phyloP scores from a whole-genome alignment of 768 basidiomycete genomes.

The Amanita muscaria region DNA sequence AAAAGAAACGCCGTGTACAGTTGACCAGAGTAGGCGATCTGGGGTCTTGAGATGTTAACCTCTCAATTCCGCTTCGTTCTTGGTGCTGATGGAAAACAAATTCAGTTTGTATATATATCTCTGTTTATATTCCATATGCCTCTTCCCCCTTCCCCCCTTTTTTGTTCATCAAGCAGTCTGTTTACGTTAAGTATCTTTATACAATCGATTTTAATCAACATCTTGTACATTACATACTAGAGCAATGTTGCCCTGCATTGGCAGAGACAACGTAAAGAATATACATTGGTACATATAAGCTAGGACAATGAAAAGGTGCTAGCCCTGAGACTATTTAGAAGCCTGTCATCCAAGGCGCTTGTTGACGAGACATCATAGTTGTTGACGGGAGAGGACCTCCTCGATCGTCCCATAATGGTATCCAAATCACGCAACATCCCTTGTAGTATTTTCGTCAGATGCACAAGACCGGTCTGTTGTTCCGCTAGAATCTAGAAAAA shows the following conservation, averaged over 20 bases:
- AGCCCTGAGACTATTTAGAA: constrained; percentile 28
- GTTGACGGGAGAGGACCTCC: constrained; percentile 4
- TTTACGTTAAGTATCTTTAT: background rate
- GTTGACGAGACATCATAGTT: constrained; percentile 10
- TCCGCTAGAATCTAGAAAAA: constrained; percentile 54
- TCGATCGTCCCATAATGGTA: constrained; percentile 41
- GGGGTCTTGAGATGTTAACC: constrained; percentile 2
- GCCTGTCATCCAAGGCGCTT: constrained; percentile 13
- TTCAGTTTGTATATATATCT: constrained; percentile 1
- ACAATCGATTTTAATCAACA: background rate
- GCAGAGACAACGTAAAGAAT: too few species aligned
- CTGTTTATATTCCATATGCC: constrained; percentile 1
- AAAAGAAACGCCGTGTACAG: constrained; percentile 9
- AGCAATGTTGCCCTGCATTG: background rate
- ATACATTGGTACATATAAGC: too few species aligned
- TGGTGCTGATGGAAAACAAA: background rate
- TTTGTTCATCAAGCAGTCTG: background rate
- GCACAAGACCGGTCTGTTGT: constrained; percentile 73
- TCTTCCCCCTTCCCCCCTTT: background rate
- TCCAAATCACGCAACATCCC: constrained; percentile 55
- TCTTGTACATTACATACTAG: constrained; percentile 6
- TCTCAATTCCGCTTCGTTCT: background rate
- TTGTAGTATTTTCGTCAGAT: constrained; percentile 69
- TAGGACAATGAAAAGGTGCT: constrained; percentile 22
- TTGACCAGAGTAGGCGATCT: constrained; percentile 10